Evolutionary conservation across 805 yeast species (phyloP), one percentile per base, ranked within the genome.

Genomic region (Wickerhamiella sorbophila): DNA sequence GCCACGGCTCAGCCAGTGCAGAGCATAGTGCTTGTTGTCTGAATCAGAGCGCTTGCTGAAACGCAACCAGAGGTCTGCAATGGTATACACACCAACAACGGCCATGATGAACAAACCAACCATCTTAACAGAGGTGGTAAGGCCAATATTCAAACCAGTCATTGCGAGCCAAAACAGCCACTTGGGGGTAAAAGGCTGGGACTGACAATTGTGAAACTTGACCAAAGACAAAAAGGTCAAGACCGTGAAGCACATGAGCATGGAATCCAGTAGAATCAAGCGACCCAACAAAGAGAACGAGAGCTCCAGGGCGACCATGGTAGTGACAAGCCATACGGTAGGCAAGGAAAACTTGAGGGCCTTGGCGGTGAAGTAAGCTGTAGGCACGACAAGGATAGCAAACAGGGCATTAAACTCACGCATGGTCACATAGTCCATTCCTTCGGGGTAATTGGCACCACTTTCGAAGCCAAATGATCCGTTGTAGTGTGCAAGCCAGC

Each of bases 91-190:
- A 26, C 99, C 99, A 50, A 91, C 75, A 40, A 94, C 75, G 38
- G 78, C 69, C 60, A 79, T 91, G 0, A 97, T 86, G 67, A 91
- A 80, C 6, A 81, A 80, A 61, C 99, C 99, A 34, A 91, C 95
- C 61, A 91, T 87, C 59, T 91, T 91, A 44, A 96, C 91, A 36
- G 95, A 81, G 45, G 91, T 88, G 26, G 91, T 96, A 58, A 88
- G 77, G 0, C 96, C 84, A 44, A 91, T 70, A 1, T 88, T 69
- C 6, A 84, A 66, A 32, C 99, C 99, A 4, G 97, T 88, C 36
- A 74, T 61, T 21, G 69, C 57, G 38, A 91, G 69, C 98, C 98
- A 91, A 39, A 65, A 63, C 77, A 91, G 83, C 98, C 99, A 91
- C 42, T 65, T 48, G 33, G 51, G 51, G 14, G 82, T 55, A 58